phyloP scores from a whole-genome alignment of 306 rosid genomes.

The Sphenostylis stenocarpa region DNA sequence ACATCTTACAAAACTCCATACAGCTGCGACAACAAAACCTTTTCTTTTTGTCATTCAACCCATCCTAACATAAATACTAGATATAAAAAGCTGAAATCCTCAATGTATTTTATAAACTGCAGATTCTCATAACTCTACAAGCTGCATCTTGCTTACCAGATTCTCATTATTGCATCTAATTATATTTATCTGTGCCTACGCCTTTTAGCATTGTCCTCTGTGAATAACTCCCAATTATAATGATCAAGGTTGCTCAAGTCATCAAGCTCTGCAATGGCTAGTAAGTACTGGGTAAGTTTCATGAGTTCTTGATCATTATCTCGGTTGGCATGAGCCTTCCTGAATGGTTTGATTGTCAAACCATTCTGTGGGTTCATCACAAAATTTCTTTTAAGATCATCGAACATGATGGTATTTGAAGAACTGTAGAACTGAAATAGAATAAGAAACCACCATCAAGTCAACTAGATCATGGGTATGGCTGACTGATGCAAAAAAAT shows the following conservation, averaged over 20 bases:
- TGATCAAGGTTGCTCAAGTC: slow-evolving; percentile 83
- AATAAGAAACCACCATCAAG: slow-evolving; percentile 25
- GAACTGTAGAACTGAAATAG: slow-evolving; percentile 73
- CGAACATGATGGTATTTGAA: slow-evolving; percentile 87
- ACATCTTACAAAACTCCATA: slow-evolving; percentile 14
- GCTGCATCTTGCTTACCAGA: slow-evolving; percentile 28
- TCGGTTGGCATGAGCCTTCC: slow-evolving; percentile 92
- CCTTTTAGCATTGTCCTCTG: slow-evolving; percentile 72
- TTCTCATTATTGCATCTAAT: slow-evolving; percentile 11
- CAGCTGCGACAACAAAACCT: slow-evolving; percentile 22
- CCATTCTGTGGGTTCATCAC: slow-evolving; percentile 99
- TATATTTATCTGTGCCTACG: slow-evolving; percentile 62
- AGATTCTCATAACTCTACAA: not conserved
- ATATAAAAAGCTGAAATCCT: slow-evolving; percentile 29
- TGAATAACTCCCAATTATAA: slow-evolving; percentile 58
- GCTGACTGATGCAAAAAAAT: not conserved
- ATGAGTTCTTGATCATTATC: slow-evolving; percentile 82
- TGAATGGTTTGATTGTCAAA: slow-evolving; percentile 86
- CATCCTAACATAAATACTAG: slow-evolving; percentile 6
- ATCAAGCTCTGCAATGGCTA: slow-evolving; percentile 89
- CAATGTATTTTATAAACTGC: not conserved
- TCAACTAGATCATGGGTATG: slow-evolving; percentile 9
- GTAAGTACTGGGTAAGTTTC: slow-evolving; percentile 84
- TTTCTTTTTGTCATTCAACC: slow-evolving; percentile 14
- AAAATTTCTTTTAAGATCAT: slow-evolving; percentile 87